phyloP scores from a whole-genome alignment of 1,284 basidiomycete species.

The Coniferiporia sulphurascens region DNA sequence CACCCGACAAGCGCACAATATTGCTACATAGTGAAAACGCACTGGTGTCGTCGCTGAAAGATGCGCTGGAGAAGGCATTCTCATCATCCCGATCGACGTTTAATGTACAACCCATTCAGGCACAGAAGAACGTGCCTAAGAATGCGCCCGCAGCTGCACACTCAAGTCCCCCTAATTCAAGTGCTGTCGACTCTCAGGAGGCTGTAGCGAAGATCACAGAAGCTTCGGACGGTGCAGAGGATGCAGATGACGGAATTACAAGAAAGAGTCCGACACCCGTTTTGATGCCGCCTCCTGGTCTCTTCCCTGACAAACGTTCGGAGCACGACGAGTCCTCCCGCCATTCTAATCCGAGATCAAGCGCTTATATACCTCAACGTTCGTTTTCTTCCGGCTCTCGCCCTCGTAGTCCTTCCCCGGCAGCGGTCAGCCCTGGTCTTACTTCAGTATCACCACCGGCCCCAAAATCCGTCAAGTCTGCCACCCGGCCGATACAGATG shows the following conservation, averaged over 20 bases:
- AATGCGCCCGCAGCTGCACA: background rate
- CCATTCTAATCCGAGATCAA: background rate
- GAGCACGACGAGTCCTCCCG: slow-evolving; percentile 10
- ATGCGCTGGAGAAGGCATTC: slow-evolving; percentile 58
- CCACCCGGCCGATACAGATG: slow-evolving; percentile 34
- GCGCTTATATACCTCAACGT: background rate
- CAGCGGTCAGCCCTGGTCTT: too few species aligned
- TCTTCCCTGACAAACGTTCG: slow-evolving; percentile 15
- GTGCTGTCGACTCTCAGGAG: background rate
- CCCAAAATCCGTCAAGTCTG: background rate
- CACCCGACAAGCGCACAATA: slow-evolving; percentile 94
- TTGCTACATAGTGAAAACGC: slow-evolving; percentile 87
- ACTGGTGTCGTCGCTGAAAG: slow-evolving; percentile 73
- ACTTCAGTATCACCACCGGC: too few species aligned
- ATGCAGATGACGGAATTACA: background rate
- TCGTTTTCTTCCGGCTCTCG: background rate
- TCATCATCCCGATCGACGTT: slow-evolving; percentile 68
- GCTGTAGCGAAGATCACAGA: background rate
- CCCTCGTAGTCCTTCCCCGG: too few species aligned
- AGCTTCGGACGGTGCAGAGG: background rate
- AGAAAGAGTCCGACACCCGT: background rate
- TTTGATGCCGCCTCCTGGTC: background rate
- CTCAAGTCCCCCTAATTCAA: background rate
- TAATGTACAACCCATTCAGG: slow-evolving; percentile 36
- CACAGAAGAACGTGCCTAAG: slow-evolving; percentile 1